Evolutionary conservation across 192 early-diverging fungal species (phyloP).

Genomic region (Mortierella antarctica): DNA sequence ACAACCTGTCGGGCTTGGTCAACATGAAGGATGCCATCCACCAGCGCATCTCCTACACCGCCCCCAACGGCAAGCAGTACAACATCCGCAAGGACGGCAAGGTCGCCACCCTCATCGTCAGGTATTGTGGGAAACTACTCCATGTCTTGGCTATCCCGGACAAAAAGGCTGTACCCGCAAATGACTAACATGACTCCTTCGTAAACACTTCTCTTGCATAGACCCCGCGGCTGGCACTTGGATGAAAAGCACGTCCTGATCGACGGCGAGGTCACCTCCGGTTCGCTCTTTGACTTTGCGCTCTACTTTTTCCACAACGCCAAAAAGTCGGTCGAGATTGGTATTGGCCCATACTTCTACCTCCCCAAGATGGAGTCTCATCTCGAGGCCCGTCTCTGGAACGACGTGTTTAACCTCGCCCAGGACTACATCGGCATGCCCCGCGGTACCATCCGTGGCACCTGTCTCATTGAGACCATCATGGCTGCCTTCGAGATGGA

Average conservation of each 20-base stretch:
- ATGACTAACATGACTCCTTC: too few relatives aligned
- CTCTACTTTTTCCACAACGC: conserved; percentile 99
- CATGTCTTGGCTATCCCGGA: background rate
- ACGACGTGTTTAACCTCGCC: conserved; percentile 95
- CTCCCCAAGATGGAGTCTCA: conserved; percentile 99
- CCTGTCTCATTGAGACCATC: conserved; percentile 98
- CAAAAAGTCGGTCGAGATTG: conserved; percentile 79
- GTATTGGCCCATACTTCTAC: conserved; percentile 98
- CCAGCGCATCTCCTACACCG: conserved; percentile 87
- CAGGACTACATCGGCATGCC: conserved; percentile 92
- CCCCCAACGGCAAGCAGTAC: conserved; percentile 94
- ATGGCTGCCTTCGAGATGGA: conserved; percentile 99
- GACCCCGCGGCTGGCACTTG: conserved; percentile 99
- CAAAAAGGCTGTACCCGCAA: too few relatives aligned
- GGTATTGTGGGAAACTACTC: conserved; percentile 56
- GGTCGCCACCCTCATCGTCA: conserved; percentile 90
- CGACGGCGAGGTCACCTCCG: conserved; percentile 92
- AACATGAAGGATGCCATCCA: conserved; percentile 95
- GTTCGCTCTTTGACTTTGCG: conserved; percentile 98
- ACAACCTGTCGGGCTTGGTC: conserved; percentile 88
- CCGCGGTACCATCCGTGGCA: conserved; percentile 96
- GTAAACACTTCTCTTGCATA: conserved; percentile 13
- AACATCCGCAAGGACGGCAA: conserved; percentile 90
- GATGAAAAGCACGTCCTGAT: conserved; percentile 95
- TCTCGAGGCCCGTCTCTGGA: conserved; percentile 98